Evolutionary conservation across 139 green algal species (phyloP), one percentile per base, ranked within the genome.

Genomic region (Coelastrella sp.): DNA sequence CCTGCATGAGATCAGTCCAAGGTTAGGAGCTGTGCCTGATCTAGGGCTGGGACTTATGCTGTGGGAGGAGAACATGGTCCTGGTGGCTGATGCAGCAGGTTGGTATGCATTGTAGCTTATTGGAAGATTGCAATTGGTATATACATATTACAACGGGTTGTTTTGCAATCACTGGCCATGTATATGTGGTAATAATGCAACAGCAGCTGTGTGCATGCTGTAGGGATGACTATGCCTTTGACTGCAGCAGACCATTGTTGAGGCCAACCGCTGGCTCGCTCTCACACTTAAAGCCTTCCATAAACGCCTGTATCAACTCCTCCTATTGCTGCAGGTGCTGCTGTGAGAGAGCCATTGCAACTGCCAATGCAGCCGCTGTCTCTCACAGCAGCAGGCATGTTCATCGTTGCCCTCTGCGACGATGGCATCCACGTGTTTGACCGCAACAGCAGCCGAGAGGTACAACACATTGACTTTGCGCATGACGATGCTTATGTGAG

Each of bases 401-500:
- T 91, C 73, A 84, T 94, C 14, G 88, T 94, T 14, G 79, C 76
- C 7, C 83, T 91, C 5, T 86, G 87, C 20, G 87, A 91, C 14
- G 87, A 91, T 16, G 87, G 87, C 54, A 56, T 91, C 20, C 65
- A 91, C 59, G 88, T 91, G 2, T 89, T 80, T 32, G 91, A 93
- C 23, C 80, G 76, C 3, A 54, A 10, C 73, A 77, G 80, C 80
- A 86, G 80, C 77, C 76, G 68, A 32, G 68, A 88, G 83, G 83
- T 95, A 23, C 92, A 95, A 77, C 73, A 79, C 47, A 87, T 95
- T 5, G 79, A 90, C 64, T 95, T 87, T 75, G 85, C 88, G 6
- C 93, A 95, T 82, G 93, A 95, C 23, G 93, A 95, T 80, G 91
- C 93, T 13, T 94, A 91, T 75, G 88, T 94, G 32, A 57, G 83